A percentile compares a stretch with the other conserved stretches of the same genome.
These are phyloP conservation scores for Lonicera japonica DNA, from an alignment of 129 eudicot species.

Conservation along the genomic window DNA sequence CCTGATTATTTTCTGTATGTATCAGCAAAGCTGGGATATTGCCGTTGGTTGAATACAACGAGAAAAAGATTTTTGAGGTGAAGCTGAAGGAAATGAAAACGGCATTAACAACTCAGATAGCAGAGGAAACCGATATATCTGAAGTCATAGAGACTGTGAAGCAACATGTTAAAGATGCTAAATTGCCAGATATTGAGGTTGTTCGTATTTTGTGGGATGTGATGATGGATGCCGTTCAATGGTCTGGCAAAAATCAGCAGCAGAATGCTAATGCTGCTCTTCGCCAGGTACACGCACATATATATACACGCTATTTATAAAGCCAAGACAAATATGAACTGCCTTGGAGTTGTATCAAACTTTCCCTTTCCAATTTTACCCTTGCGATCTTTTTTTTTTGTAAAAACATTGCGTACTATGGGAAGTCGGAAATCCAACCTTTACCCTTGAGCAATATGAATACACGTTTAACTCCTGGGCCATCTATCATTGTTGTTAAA, in stretches of 20 bases:
- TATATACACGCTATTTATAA: too few relatives aligned
- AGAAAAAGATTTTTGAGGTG: conserved; percentile 91
- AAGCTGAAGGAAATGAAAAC: conserved; percentile 96
- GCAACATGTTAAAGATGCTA: conserved; percentile 92
- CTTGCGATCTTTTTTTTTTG: too few relatives aligned
- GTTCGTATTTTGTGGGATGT: conserved; percentile 94
- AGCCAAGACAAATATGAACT: too few relatives aligned
- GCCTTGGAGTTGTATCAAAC: too few relatives aligned
- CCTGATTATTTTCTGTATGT: background rate
- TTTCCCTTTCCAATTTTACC: too few relatives aligned
- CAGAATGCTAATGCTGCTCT: conserved; percentile 92
- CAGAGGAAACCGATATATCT: conserved; percentile 77
- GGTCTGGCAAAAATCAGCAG: conserved; percentile 99
- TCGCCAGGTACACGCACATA: conserved; percentile 63
- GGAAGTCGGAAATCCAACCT: too few relatives aligned
- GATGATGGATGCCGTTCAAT: conserved; percentile 95
- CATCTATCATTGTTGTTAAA: too few relatives aligned
- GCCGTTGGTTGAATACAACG: conserved; percentile 77
- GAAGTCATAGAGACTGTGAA: conserved; percentile 94
- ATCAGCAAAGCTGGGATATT: conserved; percentile 78
- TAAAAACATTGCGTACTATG: too few relatives aligned
- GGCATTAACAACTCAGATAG: conserved; percentile 74
- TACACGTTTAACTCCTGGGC: too few relatives aligned
- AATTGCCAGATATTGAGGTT: conserved; percentile 84
- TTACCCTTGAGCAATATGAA: too few relatives aligned